Percentiles rank a stretch among this genome's conserved stretches.
phyloP scores from a whole-genome alignment of 345 rosid species.

The Salix udensis region DNA sequence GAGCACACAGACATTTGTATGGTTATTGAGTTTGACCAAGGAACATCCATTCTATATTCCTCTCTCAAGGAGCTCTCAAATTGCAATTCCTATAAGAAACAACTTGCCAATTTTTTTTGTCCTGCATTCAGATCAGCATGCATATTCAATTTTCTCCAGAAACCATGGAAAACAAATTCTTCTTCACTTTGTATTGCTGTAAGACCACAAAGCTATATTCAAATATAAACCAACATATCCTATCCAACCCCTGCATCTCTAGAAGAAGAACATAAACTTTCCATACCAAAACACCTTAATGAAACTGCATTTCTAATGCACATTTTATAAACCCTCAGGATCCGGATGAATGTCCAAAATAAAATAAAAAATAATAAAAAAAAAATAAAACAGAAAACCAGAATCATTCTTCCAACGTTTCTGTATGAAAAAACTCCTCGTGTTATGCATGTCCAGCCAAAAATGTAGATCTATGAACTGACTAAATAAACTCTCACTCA shows the following conservation, averaged over 20 bases:
- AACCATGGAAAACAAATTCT: neutral
- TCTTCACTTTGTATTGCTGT: neutral
- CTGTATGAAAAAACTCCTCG: neutral
- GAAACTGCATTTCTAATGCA: neutral
- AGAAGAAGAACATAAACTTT: neutral
- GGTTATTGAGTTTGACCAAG: too few relatives aligned
- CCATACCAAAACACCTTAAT: neutral
- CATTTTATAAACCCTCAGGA: neutral
- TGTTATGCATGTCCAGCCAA: neutral
- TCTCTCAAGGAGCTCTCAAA: neutral
- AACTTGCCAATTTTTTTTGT: neutral
- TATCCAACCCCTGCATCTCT: neutral
- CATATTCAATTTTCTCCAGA: too few relatives aligned
- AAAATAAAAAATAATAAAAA: too few relatives aligned
- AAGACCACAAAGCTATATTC: neutral
- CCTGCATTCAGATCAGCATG: too few relatives aligned
- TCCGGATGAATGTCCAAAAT: too few relatives aligned
- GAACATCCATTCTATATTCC: too few relatives aligned
- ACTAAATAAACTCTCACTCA: neutral
- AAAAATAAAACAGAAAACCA: neutral
- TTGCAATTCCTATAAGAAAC: neutral
- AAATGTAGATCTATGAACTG: too few relatives aligned
- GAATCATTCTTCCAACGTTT: neutral
- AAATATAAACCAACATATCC: neutral
- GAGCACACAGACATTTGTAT: too few relatives aligned